Evolutionary conservation across 73 alveolate genomes (phyloP), one percentile per base, ranked within the genome.

Genomic region (Paramecium sexaurelia): DNA sequence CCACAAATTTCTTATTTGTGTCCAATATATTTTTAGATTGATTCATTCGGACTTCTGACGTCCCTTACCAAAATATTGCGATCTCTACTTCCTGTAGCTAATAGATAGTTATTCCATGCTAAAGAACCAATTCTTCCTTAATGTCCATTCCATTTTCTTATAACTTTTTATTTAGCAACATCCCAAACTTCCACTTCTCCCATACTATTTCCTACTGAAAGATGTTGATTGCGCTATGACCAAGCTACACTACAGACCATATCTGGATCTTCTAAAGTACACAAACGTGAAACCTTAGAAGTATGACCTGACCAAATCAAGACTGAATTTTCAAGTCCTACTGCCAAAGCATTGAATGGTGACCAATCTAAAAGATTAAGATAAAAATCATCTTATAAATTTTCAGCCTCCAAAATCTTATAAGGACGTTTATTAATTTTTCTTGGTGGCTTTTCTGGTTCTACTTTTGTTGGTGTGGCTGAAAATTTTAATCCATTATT

Each of bases 1-100:
- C 94, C 94, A 43, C 94, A 88, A 26, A 88, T 88, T 69, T 88
- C 99, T 95, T 96, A 95, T 69, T 95, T 93, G 85, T 96, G 99
- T 6, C 98, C 98, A 27, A 85, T 71, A 71, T 93, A 92, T 92
- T 93, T 92, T 39, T 69, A 87, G 19, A 87, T 73, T 39, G 85
- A 84, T 32, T 56, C 91, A 92, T 94, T 94, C 41, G 94, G 93
- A 55, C 94, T 41, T 68, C 99, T 92, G 26, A 96, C 96, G 86
- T 98, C 99, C 82, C 99, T 91, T 67, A 95, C 96, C 87, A 97
- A 75, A 85, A 98, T 98, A 19, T 95, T 91, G 56, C 95, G 95
- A 90, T 98, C 99, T 57, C 99, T 92, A 55, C 98, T 92, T 6
- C 99, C 99, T n/a, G 99, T 83, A 33, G 98, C 92, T 57, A 98